Conservation (phyloP, 108 stramenopile genomes). For the Conticribra weissflogii region DNA sequence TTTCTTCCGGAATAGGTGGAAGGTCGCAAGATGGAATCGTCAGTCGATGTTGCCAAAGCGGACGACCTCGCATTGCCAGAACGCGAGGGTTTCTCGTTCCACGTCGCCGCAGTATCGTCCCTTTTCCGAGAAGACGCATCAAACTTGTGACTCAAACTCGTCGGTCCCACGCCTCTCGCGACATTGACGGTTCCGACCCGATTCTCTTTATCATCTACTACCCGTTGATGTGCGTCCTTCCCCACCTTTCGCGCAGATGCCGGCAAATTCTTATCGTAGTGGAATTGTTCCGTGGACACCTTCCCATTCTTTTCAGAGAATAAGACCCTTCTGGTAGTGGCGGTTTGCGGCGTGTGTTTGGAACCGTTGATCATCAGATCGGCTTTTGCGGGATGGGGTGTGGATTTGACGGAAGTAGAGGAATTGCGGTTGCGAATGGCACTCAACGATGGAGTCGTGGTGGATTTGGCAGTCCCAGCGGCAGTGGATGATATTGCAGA, state of each 20-base stretch:
- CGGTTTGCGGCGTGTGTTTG: background rate
- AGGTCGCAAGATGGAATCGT: constrained; percentile 2
- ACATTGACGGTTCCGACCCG: background rate
- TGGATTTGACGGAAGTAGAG: background rate
- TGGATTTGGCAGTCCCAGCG: background rate
- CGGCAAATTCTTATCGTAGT: constrained; percentile 25
- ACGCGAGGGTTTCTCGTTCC: background rate
- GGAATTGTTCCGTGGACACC: constrained; percentile 21
- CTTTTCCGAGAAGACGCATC: background rate
- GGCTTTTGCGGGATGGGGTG: background rate
- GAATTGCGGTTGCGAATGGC: background rate
- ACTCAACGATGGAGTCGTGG: background rate
- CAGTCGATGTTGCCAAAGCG: background rate
- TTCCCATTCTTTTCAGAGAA: constrained; percentile 24
- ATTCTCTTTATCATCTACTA: background rate
- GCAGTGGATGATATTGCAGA: background rate
- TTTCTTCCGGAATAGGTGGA: background rate
- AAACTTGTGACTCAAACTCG: background rate
- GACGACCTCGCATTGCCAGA: background rate
- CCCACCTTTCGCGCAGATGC: constrained; percentile 21
- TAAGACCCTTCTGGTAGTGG: constrained; percentile 12
- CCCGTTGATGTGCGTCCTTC: background rate
- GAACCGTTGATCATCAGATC: background rate
- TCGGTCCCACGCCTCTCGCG: too few species aligned
- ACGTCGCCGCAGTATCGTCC: background rate